phyloP scores from a whole-genome alignment of 2,329 filamentous ascomycete species.

The Talaromyces albobiverticillius region DNA sequence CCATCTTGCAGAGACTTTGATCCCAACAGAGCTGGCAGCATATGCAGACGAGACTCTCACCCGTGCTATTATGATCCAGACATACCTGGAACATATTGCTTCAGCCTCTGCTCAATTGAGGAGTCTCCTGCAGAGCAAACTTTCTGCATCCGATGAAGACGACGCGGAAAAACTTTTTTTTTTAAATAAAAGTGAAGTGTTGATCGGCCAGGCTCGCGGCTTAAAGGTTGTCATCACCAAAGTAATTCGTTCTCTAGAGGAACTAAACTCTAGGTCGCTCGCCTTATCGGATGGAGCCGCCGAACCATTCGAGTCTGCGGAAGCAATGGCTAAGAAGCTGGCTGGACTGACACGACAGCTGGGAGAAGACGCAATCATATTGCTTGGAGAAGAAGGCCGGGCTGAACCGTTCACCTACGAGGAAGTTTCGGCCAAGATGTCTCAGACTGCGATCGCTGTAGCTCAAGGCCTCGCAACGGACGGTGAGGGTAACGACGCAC shows the following conservation, averaged over 20 bases:
- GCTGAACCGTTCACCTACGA: conserved; percentile 63
- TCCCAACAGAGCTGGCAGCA: conserved; percentile 65
- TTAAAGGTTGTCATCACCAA: conserved; percentile 81
- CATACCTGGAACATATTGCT: conserved; percentile 75
- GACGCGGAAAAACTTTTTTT: conserved; percentile 70
- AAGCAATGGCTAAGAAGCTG: conserved; percentile 62
- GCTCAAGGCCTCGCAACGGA: conserved; percentile 24
- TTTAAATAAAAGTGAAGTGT: conserved; percentile 65
- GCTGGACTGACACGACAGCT: conserved; percentile 65
- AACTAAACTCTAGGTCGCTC: conserved; percentile 72
- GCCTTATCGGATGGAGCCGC: conserved; percentile 67
- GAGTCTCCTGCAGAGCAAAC: conserved; percentile 63
- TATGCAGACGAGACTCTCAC: conserved; percentile 79
- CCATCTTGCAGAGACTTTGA: conserved; percentile 80
- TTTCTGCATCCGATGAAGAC: conserved; percentile 59
- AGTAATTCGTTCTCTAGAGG: conserved; percentile 70
- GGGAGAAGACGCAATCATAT: conserved; percentile 62
- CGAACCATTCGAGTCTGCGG: conserved; percentile 68
- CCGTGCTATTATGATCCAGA: conserved; percentile 72
- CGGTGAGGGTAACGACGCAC: conserved; percentile 53
- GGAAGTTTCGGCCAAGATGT: conserved; percentile 65
- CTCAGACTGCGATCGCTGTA: conserved; percentile 27
- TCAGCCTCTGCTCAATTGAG: conserved; percentile 63
- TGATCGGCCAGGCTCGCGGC: conserved; percentile 73
- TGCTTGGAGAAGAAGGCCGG: conserved; percentile 71